Evolutionary conservation across 768 basidiomycete species (phyloP).

Genomic region (Tephrocybe rancida): DNA sequence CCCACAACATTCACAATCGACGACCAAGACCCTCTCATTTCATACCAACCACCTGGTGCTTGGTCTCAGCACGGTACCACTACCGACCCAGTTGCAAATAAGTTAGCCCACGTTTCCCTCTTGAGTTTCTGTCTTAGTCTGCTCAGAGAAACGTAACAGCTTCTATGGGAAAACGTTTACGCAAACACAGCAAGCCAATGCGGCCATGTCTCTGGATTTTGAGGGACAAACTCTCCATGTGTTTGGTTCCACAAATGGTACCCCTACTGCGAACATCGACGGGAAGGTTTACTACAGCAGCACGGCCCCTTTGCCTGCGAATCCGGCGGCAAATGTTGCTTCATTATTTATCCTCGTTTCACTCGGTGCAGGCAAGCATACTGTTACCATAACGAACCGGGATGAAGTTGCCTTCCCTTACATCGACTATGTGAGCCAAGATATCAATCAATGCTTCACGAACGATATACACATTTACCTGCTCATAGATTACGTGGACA

Average conservation of each 20-base stretch:
- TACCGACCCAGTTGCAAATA: slow-evolving; percentile 2
- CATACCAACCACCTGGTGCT: slow-evolving; percentile 3
- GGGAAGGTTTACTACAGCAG: not conserved
- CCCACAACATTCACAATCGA: not conserved
- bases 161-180: slow-evolving; percentile 6
- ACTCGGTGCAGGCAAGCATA: not conserved
- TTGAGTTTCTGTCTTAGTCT: not conserved
- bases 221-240: not conserved
- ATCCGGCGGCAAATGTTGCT: not conserved
- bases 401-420: not conserved
- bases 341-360: not conserved
- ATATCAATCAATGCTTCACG: too few species aligned
- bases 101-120: not conserved
- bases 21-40: slow-evolving; percentile 5
- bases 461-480: too few species aligned
- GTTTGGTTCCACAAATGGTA: slow-evolving; percentile 5
- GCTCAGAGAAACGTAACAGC: not conserved
- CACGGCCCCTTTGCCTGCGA: not conserved
- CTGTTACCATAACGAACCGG: slow-evolving; percentile 1
- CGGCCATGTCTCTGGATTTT: slow-evolving; percentile 1
- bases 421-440: slow-evolving; percentile 6
- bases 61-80: slow-evolving; percentile 7
- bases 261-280: slow-evolving; percentile 1
- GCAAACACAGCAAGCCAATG: not conserved
- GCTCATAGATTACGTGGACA: slow-evolving; percentile 1